Conservation (phyloP, 2,329 filamentous ascomycete species). For the Coleophoma cylindrospora region DNA sequence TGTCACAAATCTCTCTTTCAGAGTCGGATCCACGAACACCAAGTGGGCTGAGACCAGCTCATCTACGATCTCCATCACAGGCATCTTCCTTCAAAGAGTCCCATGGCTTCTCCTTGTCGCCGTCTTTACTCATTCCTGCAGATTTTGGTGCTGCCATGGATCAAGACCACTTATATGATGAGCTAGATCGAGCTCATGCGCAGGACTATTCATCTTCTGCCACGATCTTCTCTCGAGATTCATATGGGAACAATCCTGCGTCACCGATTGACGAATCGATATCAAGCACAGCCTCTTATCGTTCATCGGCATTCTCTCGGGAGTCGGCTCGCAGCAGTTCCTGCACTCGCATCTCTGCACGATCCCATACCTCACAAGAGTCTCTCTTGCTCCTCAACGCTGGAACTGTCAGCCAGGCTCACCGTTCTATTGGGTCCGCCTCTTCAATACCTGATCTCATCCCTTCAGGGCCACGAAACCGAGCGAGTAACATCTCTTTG, state of each 20-base stretch:
- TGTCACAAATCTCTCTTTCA: constrained; percentile 18
- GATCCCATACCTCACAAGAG: constrained; percentile 23
- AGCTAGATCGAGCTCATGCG: constrained; percentile 11
- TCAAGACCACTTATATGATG: constrained; percentile 22
- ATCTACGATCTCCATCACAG: constrained; percentile 29
- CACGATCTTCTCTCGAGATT: constrained; percentile 17
- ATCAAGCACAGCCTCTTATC: constrained; percentile 24
- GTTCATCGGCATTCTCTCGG: constrained; percentile 25
- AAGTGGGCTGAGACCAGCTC: constrained; percentile 11
- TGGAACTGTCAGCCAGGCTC: constrained; percentile 11
- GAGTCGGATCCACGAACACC: constrained; percentile 21
- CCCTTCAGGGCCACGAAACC: constrained; percentile 15
- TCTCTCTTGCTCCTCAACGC: constrained; percentile 18
- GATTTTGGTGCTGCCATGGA: constrained; percentile 53
- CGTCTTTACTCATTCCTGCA: constrained; percentile 55
- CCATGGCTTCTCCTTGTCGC: constrained; percentile 54
- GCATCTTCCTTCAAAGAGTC: constrained; percentile 53
- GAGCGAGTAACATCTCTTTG: constrained; percentile 3
- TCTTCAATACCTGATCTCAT: constrained; percentile 27
- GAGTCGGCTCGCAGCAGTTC: constrained; percentile 21
- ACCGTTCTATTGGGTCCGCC: constrained; percentile 21
- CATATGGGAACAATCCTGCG: constrained; percentile 13
- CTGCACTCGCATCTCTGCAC: constrained; percentile 19
- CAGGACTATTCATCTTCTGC: constrained; percentile 12
- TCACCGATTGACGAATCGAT: constrained; percentile 24